Evolutionary conservation across 2,329 filamentous ascomycete species (phyloP), one percentile per base, ranked within the genome.

Genomic region (Blumeriella jaapii): DNA sequence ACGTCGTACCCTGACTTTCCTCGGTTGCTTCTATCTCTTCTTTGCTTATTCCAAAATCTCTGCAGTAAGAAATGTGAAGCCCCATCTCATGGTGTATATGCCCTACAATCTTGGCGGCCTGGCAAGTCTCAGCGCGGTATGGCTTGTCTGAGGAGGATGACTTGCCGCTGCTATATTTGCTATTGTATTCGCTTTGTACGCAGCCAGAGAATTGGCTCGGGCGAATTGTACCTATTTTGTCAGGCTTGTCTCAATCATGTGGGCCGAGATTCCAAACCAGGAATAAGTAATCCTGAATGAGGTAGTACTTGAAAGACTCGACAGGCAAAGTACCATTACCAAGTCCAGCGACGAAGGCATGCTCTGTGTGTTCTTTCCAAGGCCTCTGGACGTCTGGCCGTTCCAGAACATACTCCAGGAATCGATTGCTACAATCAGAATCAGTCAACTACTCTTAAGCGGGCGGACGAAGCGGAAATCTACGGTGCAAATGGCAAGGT

Each of bases 241-340:
- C n/a, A n/a, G n/a, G n/a, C n/a, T n/a, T n/a, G n/a, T n/a, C n/a
- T n/a, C 9, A 18, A 25, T 11, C n/a, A 11, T 8, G 6, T 12
- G 9, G 1, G 8, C 9, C n/a, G n/a, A 13, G 23, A 10, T 12
- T 11, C 53, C 67, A 26, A 50, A 91, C 82, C 27, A 95, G 62
- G 53, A 91, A 96, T 4, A 94, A 66, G 52, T 95, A 95, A 52
- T 96, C 89, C 51, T 96, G 89, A 7, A 91, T 69, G 37, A 96
- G 73, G 55, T 95, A 96, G 24, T 80, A 71, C 57, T 86, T 91
- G 65, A 94, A 96, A 0, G 76, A 78, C 27, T 81, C 72, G 1
- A 80, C 49, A 0, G 82, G 79, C 13, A 96, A 63, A 6, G 71
- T 79, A 0, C 85, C 86, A 39, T 79, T 67, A 1, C 81, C 86